Conservation (phyloP, 2,329 filamentous ascomycete species). For the Acarospora socialis region DNA sequence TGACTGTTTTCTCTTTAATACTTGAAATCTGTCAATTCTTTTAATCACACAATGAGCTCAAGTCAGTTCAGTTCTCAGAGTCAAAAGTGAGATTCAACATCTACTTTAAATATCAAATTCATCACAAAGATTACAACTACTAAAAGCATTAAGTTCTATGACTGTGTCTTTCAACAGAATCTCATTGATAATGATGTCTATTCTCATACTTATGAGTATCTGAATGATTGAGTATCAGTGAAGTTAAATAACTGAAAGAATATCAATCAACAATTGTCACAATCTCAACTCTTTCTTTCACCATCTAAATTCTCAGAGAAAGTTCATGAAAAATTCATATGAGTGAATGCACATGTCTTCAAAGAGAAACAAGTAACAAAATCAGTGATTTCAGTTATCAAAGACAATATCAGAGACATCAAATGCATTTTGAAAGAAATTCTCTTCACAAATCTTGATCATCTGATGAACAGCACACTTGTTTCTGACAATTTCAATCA, state of each 20-base stretch:
- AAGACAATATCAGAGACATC: conserved; percentile 12
- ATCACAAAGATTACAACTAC: conserved; percentile 16
- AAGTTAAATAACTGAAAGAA: conserved; percentile 21
- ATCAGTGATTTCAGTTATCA: conserved; percentile 23
- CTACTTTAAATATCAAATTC: conserved; percentile 9
- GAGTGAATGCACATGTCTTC: conserved; percentile 17
- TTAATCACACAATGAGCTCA: conserved; percentile 13
- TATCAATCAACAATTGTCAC: conserved; percentile 16
- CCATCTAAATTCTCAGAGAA: conserved; percentile 21
- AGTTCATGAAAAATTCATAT: conserved; percentile 19
- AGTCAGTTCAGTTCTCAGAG: conserved; percentile 9
- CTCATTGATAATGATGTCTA: conserved; percentile 24
- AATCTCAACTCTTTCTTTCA: conserved; percentile 22
- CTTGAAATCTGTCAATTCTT: conserved; percentile 11
- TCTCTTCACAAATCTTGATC: conserved; percentile 23
- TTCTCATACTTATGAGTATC: conserved; percentile 16
- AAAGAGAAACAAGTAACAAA: conserved; percentile 24
- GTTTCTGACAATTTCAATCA: conserved; percentile 16
- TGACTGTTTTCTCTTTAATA: conserved; percentile 15
- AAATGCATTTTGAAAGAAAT: conserved; percentile 18
- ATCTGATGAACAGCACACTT: conserved; percentile 20
- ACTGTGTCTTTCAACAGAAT: conserved; percentile 24
- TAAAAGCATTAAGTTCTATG: conserved; percentile 19
- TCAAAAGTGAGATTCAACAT: conserved; percentile 2
- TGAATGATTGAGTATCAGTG: conserved; percentile 15